phyloP scores from a whole-genome alignment of 2,329 filamentous ascomycete species.

The Rutstroemia sp. region DNA sequence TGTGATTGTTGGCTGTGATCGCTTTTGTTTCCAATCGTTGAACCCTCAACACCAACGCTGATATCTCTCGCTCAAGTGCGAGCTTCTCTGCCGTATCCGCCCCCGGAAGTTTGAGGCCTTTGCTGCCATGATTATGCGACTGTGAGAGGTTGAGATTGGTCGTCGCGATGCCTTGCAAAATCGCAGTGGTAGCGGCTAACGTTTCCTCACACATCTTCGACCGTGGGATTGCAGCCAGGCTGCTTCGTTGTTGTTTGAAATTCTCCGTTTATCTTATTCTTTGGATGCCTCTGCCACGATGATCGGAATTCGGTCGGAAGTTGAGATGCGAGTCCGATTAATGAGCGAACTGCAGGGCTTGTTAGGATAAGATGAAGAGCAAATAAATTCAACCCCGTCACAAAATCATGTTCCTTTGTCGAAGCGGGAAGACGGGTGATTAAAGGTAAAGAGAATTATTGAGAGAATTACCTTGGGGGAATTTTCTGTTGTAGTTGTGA shows the following conservation, averaged over 20 bases:
- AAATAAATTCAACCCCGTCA: background rate
- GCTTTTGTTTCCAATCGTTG: conserved; percentile 77
- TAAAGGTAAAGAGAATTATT: background rate
- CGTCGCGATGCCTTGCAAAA: conserved; percentile 45
- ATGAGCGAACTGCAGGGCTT: conserved; percentile 5
- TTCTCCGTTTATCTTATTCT: conserved; percentile 10
- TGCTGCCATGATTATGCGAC: conserved; percentile 14
- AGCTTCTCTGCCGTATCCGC: conserved; percentile 67
- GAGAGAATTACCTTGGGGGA: background rate
- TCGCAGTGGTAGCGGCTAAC: conserved; percentile 45
- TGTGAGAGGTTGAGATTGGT: conserved; percentile 18
- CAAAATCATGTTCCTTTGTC: conserved; percentile 1
- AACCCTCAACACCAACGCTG: conserved; percentile 68
- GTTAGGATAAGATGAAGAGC: conserved; percentile 4
- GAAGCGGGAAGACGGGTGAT: background rate
- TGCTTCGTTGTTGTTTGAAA: conserved; percentile 11
- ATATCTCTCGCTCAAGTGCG: conserved; percentile 74
- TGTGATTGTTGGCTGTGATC: conserved; percentile 47
- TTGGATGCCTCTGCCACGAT: background rate
- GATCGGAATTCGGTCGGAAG: background rate
- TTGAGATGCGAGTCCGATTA: background rate
- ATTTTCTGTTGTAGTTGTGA: conserved; percentile 2
- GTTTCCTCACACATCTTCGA: conserved; percentile 38
- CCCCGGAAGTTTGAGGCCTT: conserved; percentile 64
- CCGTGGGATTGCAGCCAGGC: conserved; percentile 20